Base-by-base conservation (phyloP, 1,284 basidiomycete species). In the Leccinum laetum region DNA sequence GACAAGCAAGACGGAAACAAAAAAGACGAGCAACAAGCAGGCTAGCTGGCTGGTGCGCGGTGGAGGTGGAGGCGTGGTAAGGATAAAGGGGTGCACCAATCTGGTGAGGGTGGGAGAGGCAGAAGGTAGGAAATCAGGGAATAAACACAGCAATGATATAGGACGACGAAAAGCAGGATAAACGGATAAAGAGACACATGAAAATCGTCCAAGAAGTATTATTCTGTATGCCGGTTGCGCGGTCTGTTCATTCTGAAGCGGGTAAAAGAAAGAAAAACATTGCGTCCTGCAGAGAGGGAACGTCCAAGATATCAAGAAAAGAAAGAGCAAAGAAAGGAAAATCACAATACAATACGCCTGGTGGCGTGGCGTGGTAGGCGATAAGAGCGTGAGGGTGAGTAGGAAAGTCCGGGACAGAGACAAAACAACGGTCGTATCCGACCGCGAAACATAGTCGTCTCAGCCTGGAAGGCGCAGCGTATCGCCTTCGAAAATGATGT, bases 401-500 rank as follows among this genome's bases (percentile, higher is more conserved):
- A 26, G 26, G 53, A 26, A 29, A 56, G 53, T 5, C 53, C 1
- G 52, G 16, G 52, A 24, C 13, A 53, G 52, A 53, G 52, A 53
- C 21, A 24, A 24, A 11, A 24, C 21, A 53, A 53, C 21, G 52
- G 21, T 24, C 13, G 13, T 53, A 53, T 53, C 13, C 52, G 9
- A 53, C 21, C 52, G 52, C 21, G 14, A 16, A 53, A 53, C 16
- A 16, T 26, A 11, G 55, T 24, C 14, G 37, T 16, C 9, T 67
- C 62, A 77, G 29, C 73, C 71, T 4, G 69, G 69, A 58, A 79
- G 73, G 64, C 85, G 80, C 52, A 89, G 70, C 65, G 83, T 81
- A 70, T 90, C 89, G 32, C 88, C 89, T 71, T 88, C 83, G 64
- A 89, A 82, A 29, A 81, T 72, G 35, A 87, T 79, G 61, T 81